Base-by-base conservation (phyloP, 225 moss, liverwort and hornwort species). In the Thuidium tamariscinum region DNA sequence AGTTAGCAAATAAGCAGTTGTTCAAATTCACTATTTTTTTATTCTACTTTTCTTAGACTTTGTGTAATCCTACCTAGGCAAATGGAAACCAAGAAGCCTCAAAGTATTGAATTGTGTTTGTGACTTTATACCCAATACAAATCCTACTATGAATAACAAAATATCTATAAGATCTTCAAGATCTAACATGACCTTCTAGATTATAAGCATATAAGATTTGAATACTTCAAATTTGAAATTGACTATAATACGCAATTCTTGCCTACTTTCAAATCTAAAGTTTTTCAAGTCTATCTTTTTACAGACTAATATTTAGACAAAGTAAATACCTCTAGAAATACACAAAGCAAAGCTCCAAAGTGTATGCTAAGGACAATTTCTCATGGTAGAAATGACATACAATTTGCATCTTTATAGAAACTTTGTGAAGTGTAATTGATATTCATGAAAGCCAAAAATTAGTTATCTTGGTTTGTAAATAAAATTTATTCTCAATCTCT, bases 31-130 rank as follows among this genome's bases (percentile, higher is more conserved):
- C 9, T 20, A n/a, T 10, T 11, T 4, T 36, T 17, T 19, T 6
- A n/a, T n/a, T n/a, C n/a, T n/a, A n/a, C n/a, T n/a, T n/a, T n/a
- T n/a, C n/a, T n/a, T n/a, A n/a, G n/a, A n/a, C n/a, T n/a, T n/a
- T n/a, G n/a, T n/a, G n/a, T n/a, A n/a, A n/a, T n/a, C n/a, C n/a
- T n/a, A n/a, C n/a, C n/a, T n/a, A n/a, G n/a, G n/a, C n/a, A n/a
- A n/a, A n/a, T 1, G 4, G 3, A 64, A n/a, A 10, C 9, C 0
- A 4, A 1, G 0, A 21, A 15, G 15, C 14, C 13, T 39, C 13
- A 41, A 15, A 69, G 7, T 69, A 7, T 0, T 39, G 1, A 68
- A 23, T 39, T 69, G 14, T 69, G 2, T 65, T n/a, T 69, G 39
- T 25, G 14, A 25, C 8, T 8, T 41, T 13, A 22, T 39, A 39